Conservation (phyloP, 2,329 filamentous ascomycete species). For the Botrytis galanthina region DNA sequence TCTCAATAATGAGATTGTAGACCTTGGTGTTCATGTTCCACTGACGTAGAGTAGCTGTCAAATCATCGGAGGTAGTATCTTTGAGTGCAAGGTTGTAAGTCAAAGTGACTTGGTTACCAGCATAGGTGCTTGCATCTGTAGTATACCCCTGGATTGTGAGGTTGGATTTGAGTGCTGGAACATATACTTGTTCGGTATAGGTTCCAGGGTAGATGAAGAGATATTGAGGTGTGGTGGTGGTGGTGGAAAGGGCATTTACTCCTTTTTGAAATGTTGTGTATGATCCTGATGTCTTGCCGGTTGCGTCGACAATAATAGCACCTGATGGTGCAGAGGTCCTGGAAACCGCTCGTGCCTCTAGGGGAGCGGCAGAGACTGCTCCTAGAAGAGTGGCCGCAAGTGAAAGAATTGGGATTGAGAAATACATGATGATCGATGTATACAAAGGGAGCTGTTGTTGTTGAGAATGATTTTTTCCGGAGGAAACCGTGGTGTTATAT, state of each 20-base stretch:
- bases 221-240: slow-evolving; percentile 45
- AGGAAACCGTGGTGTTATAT: background rate
- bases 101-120: slow-evolving; percentile 49
- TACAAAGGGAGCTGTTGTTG: background rate
- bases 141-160: slow-evolving; percentile 56
- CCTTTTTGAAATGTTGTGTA: slow-evolving; percentile 27
- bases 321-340: slow-evolving; percentile 46
- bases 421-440: slow-evolving; percentile 3
- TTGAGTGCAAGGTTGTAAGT: slow-evolving; percentile 43
- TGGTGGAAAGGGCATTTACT: slow-evolving; percentile 43
- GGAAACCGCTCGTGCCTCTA: slow-evolving; percentile 4
- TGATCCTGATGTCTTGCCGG: slow-evolving; percentile 37
- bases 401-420: slow-evolving; percentile 1
- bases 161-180: slow-evolving; percentile 46
- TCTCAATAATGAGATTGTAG: slow-evolving; percentile 56
- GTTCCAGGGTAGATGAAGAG: slow-evolving; percentile 57
- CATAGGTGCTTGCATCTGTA: slow-evolving; percentile 45
- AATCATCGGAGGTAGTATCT: slow-evolving; percentile 45
- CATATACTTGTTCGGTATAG: slow-evolving; percentile 57
- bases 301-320: slow-evolving; percentile 46
- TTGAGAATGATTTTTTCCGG: background rate
- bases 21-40: slow-evolving; percentile 50
- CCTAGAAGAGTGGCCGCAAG: slow-evolving; percentile 3
- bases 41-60: slow-evolving; percentile 34
- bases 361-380: slow-evolving; percentile 4